Conservation (phyloP, 345 rosid genomes). For the Kernera saxatilis region DNA sequence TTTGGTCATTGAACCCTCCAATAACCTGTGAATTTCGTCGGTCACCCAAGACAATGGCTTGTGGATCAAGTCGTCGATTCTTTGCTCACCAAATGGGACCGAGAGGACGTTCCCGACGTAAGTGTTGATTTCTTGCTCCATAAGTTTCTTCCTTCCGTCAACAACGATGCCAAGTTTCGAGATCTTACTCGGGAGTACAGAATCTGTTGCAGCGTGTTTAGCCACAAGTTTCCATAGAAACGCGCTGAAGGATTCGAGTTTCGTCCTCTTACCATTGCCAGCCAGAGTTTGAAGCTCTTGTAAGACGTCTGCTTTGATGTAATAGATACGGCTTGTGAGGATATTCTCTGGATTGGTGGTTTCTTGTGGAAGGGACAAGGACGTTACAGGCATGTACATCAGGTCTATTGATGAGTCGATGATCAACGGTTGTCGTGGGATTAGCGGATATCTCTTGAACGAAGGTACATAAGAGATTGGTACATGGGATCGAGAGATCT, state of each 20-base stretch:
- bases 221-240: constrained; percentile 65
- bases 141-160: constrained; percentile 53
- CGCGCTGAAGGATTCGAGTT: constrained; percentile 57
- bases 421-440: constrained; percentile 40
- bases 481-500: constrained; percentile 35
- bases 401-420: constrained; percentile 34
- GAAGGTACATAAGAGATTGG: constrained; percentile 40
- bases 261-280: constrained; percentile 38
- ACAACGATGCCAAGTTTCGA: constrained; percentile 59
- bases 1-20: constrained; percentile 29
- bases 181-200: background rate
- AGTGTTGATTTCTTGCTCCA: background rate
- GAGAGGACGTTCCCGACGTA: constrained; percentile 52
- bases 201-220: constrained; percentile 8
- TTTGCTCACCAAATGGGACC: constrained; percentile 44
- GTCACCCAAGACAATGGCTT: constrained; percentile 50
- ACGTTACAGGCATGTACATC: constrained; percentile 43
- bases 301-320: constrained; percentile 34
- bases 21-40: constrained; percentile 38
- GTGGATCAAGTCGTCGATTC: constrained; percentile 26
- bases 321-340: constrained; percentile 55
- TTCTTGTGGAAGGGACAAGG: constrained; percentile 40
- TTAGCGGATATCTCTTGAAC: constrained; percentile 49
- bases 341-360: constrained; percentile 1
- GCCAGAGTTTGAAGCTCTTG: constrained; percentile 39